Percentiles rank a stretch among this genome's conserved stretches.
Evolutionary conservation across 176 grass and related monocot species (phyloP).

Genomic region (Bolboschoenus planiculmis): DNA sequence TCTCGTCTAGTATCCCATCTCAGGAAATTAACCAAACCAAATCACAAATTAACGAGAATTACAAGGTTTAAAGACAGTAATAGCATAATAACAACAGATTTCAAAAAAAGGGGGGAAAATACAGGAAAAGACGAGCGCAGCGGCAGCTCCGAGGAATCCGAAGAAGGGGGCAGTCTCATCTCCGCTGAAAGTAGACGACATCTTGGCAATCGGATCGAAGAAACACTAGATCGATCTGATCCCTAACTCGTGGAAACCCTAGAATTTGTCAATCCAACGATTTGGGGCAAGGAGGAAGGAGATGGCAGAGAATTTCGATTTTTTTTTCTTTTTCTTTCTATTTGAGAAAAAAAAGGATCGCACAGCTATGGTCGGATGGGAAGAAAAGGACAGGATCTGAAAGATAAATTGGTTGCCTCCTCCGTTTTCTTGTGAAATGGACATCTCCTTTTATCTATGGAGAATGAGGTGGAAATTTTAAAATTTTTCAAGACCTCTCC

Average conservation of each 20-base stretch:
- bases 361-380: neutral
- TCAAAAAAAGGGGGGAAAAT: neutral
- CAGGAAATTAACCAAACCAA: constrained; percentile 1
- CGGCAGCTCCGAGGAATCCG: constrained; percentile 58
- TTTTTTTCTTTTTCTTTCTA: neutral
- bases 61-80: neutral
- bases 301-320: neutral
- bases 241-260: neutral
- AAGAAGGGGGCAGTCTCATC: constrained; percentile 69
- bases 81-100: neutral
- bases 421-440: neutral
- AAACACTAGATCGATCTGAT: constrained; percentile 12
- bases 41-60: neutral
- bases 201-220: neutral
- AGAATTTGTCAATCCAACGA: neutral
- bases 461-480: no score
- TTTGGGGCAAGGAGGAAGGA: constrained; percentile 5
- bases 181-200: constrained; percentile 42
- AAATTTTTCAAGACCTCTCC: no score
- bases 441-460: neutral
- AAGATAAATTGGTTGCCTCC: neutral
- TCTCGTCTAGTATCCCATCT: neutral
- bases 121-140: constrained; percentile 58
- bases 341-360: neutral
- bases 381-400: neutral